Base-by-base conservation (phyloP, 352 stramenopile species). In the Pythium oligandrum region DNA sequence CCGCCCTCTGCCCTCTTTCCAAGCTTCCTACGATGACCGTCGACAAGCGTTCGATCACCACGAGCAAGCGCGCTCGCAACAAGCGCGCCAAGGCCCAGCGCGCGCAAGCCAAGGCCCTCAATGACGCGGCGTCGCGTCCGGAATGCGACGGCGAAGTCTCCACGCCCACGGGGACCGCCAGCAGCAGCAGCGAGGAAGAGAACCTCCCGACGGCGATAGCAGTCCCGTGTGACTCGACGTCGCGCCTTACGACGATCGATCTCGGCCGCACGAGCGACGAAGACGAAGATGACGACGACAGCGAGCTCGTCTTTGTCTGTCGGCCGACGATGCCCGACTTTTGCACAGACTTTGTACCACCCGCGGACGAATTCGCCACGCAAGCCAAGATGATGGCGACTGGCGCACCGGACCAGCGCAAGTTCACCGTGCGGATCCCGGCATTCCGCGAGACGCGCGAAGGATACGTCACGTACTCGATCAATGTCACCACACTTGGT, bases 1-100 rank as follows among this genome's bases (percentile, higher is more conserved):
- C 17, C 17, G 17, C 8, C 43, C 17, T 5, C 10, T 31, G 26
- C 10, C 47, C 17, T 36, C 32, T 4, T 48, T 33, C 31, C 51
- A 48, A 7, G 38, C 38, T 42, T 42, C 38, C 38, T 42, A 60
- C 47, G 53, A 86, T 88, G 78, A 63, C 69, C 12, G 69, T 64
- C 53, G 75, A 88, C 67, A 88, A 87, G 48, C 75, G 78, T 35
- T 74, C 76, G 4, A 85, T 87, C 57, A 61, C 83, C 51, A 82
- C 72, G 30, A 68, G 61, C 53, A 90, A 87, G 58, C 77, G 77
- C 44, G 69, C 74, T 2, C 75, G 77, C 59, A 76, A 66, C 63
- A 71, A 63, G 65, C 77, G 77, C 62, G 70, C 73, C 48, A 85
- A 87, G 65, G 59, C 70, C 6, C 61, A 67, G 30, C 72, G 70